phyloP scores from a whole-genome alignment of 495 filamentous ascomycete species.

The Amphirosellinia nigrospora region DNA sequence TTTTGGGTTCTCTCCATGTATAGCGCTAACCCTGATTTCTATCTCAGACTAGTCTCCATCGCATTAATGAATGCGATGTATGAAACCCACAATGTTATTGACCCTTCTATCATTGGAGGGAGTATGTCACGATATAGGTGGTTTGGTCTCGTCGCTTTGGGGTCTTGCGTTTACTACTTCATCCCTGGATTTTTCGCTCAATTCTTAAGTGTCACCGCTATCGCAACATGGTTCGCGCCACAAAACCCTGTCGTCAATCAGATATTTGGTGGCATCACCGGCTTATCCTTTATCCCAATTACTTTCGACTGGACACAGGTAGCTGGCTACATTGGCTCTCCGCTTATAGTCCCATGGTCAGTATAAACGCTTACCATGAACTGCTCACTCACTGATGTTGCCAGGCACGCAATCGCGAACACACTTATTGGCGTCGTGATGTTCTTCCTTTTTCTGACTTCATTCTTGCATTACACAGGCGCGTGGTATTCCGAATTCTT shows the following conservation, averaged over 20 bases:
- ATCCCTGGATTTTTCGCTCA: constrained; percentile 65
- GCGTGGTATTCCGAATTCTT: constrained; percentile 67
- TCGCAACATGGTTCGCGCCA: constrained; percentile 66
- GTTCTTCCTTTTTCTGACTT: constrained; percentile 56
- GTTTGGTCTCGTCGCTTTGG: constrained; percentile 59
- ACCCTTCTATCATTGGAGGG: constrained; percentile 58
- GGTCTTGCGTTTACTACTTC: constrained; percentile 64
- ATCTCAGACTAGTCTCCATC: constrained; percentile 62
- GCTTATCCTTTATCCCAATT: constrained; percentile 64
- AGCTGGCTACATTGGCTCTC: constrained; percentile 62
- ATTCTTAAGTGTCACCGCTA: constrained; percentile 64
- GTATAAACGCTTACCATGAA: constrained; percentile 22
- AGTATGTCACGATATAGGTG: constrained; percentile 64
- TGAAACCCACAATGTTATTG: constrained; percentile 56
- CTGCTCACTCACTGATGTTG: neutral
- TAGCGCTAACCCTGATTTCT: neutral
- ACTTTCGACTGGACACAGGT: constrained; percentile 73
- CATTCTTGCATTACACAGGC: constrained; percentile 67
- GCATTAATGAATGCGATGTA: constrained; percentile 75
- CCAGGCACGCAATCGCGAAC: constrained; percentile 62
- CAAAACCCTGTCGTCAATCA: constrained; percentile 72
- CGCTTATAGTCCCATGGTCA: constrained; percentile 64
- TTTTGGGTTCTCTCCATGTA: neutral
- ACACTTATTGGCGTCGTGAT: constrained; percentile 65
- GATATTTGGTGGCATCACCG: constrained; percentile 69